Evolutionary conservation across 106 monocot genomes (phyloP).

Genomic region (Amphibolis antarctica): DNA sequence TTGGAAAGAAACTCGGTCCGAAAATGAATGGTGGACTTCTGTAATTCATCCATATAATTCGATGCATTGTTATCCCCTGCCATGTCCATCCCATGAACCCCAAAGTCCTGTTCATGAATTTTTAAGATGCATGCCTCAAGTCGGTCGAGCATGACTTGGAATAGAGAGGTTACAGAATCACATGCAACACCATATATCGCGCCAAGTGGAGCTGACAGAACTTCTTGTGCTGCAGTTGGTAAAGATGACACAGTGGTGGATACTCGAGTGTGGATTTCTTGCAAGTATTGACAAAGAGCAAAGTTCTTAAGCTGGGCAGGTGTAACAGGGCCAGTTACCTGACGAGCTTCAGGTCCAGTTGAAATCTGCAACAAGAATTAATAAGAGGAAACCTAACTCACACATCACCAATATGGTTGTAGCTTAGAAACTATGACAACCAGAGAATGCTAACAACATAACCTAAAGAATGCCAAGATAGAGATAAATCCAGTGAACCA

Average conservation of each 20-base stretch:
- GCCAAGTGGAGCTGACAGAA: constrained; percentile 67
- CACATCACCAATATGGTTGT: no score
- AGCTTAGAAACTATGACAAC: no score
- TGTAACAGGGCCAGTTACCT: constrained; percentile 68
- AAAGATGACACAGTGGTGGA: constrained; percentile 36
- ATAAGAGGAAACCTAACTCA: neutral
- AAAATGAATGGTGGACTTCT: constrained; percentile 53
- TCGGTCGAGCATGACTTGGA: constrained; percentile 77
- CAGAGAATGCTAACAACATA: no score
- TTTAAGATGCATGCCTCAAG: constrained; percentile 65
- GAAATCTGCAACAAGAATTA: constrained; percentile 37
- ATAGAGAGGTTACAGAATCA: constrained; percentile 68
- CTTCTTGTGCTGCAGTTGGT: constrained; percentile 39
- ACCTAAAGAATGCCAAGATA: no score
- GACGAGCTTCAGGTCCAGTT: constrained; percentile 84
- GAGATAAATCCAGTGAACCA: no score
- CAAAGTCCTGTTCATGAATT: constrained; percentile 83
- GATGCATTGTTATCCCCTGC: constrained; percentile 59
- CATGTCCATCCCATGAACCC: constrained; percentile 26
- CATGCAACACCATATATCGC: constrained; percentile 66
- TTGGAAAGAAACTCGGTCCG: constrained; percentile 74
- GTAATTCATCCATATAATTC: constrained; percentile 81
- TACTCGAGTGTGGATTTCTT: constrained; percentile 65
- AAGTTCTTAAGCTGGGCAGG: constrained; percentile 82
- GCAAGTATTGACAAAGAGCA: constrained; percentile 73